Percentiles rank a stretch among this genome's conserved stretches.
These are phyloP conservation scores for Naganishia kalamii DNA, from an alignment of 768 basidiomycete species.

Conservation along the genomic window DNA sequence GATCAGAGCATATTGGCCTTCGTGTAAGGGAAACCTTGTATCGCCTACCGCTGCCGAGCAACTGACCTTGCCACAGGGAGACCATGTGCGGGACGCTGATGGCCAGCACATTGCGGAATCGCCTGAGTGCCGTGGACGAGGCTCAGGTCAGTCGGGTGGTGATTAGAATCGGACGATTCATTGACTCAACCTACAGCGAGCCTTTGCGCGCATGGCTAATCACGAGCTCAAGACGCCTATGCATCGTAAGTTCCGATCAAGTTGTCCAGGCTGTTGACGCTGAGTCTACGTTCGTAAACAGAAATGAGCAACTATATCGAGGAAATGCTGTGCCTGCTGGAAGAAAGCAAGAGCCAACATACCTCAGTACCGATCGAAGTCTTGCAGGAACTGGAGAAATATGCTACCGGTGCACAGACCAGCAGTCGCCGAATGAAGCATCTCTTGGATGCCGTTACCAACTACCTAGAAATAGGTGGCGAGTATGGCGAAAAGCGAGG, in stretches of 20 bases:
- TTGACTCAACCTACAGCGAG: slow-evolving; percentile 33
- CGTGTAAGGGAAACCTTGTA: slow-evolving; percentile 21
- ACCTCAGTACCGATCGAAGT: background rate
- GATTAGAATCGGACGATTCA: background rate
- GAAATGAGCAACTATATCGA: slow-evolving; percentile 17
- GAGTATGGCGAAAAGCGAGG: slow-evolving; percentile 19
- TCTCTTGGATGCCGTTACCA: slow-evolving; percentile 33
- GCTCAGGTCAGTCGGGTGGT: slow-evolving; percentile 29
- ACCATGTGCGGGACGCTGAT: slow-evolving; percentile 41
- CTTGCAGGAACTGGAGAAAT: slow-evolving; percentile 11
- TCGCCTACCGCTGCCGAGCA: background rate
- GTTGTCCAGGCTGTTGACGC: background rate
- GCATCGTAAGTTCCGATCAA: slow-evolving; percentile 28
- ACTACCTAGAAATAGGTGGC: slow-evolving; percentile 40
- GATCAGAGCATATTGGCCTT: slow-evolving; percentile 40
- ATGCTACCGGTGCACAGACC: background rate
- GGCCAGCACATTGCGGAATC: slow-evolving; percentile 24
- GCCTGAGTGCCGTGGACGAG: slow-evolving; percentile 16
- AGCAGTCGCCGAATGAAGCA: slow-evolving; percentile 7
- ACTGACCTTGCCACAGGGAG: slow-evolving; percentile 21
- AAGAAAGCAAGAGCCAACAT: slow-evolving; percentile 3
- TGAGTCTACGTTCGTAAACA: background rate
- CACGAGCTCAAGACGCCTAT: slow-evolving; percentile 44
- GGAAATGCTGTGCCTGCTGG: slow-evolving; percentile 4
- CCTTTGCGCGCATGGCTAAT: slow-evolving; percentile 40